Evolutionary conservation across 257 asterid species (phyloP).

Genomic region (Marsdenia floribunda): DNA sequence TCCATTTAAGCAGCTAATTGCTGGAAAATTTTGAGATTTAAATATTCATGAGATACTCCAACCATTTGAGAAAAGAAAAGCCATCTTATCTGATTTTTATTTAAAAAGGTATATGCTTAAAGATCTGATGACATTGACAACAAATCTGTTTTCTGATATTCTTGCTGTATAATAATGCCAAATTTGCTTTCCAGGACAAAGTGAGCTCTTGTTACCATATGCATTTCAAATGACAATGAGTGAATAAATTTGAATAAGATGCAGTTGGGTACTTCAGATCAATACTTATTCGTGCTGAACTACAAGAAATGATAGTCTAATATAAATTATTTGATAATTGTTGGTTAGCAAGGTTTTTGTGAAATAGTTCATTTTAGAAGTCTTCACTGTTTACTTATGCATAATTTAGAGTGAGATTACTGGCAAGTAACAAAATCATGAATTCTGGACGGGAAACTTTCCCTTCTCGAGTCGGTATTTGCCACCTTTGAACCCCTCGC

Average conservation of each 20-base stretch:
- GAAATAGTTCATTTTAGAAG: not conserved
- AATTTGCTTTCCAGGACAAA: not conserved
- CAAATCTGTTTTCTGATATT: not conserved
- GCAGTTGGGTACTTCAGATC: not conserved
- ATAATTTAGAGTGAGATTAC: not conserved
- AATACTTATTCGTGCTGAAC: not conserved
- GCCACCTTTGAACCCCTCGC: not conserved
- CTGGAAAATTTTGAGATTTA: no score
- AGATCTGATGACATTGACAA: not conserved
- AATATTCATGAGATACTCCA: not conserved
- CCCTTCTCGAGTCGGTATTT: not conserved
- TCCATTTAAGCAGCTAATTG: not conserved
- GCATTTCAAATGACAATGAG: not conserved
- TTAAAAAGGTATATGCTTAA: not conserved
- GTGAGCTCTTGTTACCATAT: not conserved
- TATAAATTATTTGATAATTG: not conserved
- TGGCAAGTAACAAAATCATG: not conserved
- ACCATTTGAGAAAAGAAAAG: not conserved
- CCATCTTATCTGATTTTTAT: not conserved
- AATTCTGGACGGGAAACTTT: not conserved
- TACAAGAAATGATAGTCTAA: not conserved
- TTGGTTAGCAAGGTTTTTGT: not conserved
- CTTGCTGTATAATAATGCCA: not conserved
- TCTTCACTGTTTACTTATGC: not conserved
- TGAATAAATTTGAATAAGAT: not conserved